Percentiles rank a stretch among this genome's conserved stretches.
Conservation (phyloP, 2,329 filamentous ascomycete genomes). For the Tolypocladium pustulatum region DNA sequence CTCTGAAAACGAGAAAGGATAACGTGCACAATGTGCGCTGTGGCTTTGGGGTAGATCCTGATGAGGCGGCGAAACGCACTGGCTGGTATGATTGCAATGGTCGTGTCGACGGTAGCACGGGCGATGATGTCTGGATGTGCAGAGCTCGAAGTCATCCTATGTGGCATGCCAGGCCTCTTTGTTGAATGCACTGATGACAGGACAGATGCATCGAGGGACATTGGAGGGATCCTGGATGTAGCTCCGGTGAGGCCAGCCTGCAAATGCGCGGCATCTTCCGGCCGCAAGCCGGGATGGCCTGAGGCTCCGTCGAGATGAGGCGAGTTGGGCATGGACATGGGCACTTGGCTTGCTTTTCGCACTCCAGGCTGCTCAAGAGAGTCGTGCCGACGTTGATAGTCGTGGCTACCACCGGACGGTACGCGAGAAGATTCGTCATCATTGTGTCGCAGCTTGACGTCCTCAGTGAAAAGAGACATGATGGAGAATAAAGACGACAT, state of each 20-base stretch:
- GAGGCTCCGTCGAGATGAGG: conserved; percentile 24
- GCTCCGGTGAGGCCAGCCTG: conserved; percentile 3
- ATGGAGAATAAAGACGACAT: conserved; percentile 99
- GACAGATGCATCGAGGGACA: conserved; percentile 51
- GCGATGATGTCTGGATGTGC: conserved; percentile 95
- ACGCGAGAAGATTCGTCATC: conserved; percentile 36
- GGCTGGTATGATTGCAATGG: conserved; percentile 94
- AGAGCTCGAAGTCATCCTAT: conserved; percentile 51
- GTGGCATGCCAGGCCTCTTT: conserved; percentile 28
- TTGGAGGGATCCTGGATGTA: conserved; percentile 54
- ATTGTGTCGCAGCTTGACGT: conserved; percentile 70
- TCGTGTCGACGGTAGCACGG: conserved; percentile 91
- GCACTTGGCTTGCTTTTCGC: conserved; percentile 5
- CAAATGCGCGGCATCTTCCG: conserved; percentile 7
- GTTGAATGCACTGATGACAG: conserved; percentile 14
- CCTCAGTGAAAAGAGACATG: conserved; percentile 91
- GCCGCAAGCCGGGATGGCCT: conserved; percentile 5
- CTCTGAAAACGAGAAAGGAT: conserved; percentile 90
- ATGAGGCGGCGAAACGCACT: conserved; percentile 91
- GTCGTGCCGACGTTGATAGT: conserved; percentile 16
- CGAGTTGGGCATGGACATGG: conserved; percentile 24
- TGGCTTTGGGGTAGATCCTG: conserved; percentile 88
- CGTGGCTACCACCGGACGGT: conserved; percentile 12
- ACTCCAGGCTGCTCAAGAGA: conserved; percentile 10
- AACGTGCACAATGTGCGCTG: conserved; percentile 94